Evolutionary conservation across 345 rosid genomes (phyloP), one percentile per base, ranked within the genome.

Genomic region (Kernera saxatilis): DNA sequence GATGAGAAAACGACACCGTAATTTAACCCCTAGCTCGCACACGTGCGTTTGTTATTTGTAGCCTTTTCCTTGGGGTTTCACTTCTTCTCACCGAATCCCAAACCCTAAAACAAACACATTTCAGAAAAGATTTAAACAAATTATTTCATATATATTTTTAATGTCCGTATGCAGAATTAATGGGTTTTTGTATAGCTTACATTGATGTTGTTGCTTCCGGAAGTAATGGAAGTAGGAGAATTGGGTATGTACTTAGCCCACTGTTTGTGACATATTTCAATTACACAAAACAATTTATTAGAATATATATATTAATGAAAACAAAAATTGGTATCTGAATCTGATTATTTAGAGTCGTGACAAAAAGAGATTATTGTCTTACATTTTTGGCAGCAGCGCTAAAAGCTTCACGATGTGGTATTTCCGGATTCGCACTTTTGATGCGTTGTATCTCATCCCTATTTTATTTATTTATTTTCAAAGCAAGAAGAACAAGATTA

Each of bases 361-460:
- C 6, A 61, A 72, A 52, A 50, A 5, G 17, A 1, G 26, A 45
- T 23, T 57, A 1, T 23, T 13, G 18, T 56, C 84, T 79, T 82
- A 94, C 98, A 64, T 94, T 91, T 84, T 94, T 94, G 1, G 99
- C 97, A 36, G 98, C 98, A 26, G 99, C 76, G 64, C 99, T 94
- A 60, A 94, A 94, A 64, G 98, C 99, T 75, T 94, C 98, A 50
- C 99, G 84, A 62, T 94, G 97, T 49, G 99, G 97, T 70, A 89
- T 87, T 82, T 89, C 99, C 9, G 98, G 98, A 78, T 94, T 88
- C 5, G 96, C 93, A 8, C 87, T 86, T 79, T 94, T 94, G 83
- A 91, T 94, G 50, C 99, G 95, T 79, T 94, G 96, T 39, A 94
- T 94, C 92, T 94, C 99, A 79, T 94, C 99, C 74, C 99, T 94